Evolutionary conservation across 164 flowering plant genomes (phyloP).

Genomic region (Vitis rupestris): DNA sequence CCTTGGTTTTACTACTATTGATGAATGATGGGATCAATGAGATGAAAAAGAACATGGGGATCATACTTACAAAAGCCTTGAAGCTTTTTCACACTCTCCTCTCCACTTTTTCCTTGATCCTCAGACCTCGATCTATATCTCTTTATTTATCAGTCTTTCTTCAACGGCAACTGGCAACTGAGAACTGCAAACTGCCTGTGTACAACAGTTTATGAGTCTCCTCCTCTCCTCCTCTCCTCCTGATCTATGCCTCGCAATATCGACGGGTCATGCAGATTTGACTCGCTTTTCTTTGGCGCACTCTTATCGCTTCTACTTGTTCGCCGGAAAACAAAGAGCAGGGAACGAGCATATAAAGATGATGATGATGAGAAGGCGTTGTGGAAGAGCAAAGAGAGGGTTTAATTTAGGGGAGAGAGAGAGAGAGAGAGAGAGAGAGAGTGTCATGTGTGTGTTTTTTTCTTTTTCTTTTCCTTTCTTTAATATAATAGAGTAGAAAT

Average conservation of each 20-base stretch:
- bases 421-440: constrained; percentile 10
- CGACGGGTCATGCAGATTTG: constrained; percentile 11
- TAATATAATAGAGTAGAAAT: not conserved
- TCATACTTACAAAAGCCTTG: not conserved
- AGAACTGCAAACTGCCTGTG: not conserved
- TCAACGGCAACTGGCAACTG: not conserved
- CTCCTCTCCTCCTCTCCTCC: not conserved
- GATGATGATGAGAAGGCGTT: constrained; percentile 18
- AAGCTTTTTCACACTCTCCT: not conserved
- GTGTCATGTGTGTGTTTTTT: not conserved
- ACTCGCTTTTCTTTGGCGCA: constrained; percentile 1
- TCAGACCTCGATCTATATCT: not conserved
- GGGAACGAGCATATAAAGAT: constrained; percentile 37
- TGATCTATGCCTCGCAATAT: not conserved
- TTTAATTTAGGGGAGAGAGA: constrained; percentile 3
- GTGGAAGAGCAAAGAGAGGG: not conserved
- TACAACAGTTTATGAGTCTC: not conserved
- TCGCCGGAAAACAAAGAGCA: constrained; percentile 26
- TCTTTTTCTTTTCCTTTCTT: too few species aligned
- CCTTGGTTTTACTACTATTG: not conserved
- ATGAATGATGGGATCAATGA: not conserved
- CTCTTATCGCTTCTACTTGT: constrained; percentile 4
- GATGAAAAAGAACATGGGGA: not conserved
- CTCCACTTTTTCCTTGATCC: not conserved
- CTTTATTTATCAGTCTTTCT: not conserved